A percentile compares a stretch with the other conserved stretches of the same genome.
Conservation (phyloP, 2,329 filamentous ascomycete genomes). For the Colletotrichum spaethianum region DNA sequence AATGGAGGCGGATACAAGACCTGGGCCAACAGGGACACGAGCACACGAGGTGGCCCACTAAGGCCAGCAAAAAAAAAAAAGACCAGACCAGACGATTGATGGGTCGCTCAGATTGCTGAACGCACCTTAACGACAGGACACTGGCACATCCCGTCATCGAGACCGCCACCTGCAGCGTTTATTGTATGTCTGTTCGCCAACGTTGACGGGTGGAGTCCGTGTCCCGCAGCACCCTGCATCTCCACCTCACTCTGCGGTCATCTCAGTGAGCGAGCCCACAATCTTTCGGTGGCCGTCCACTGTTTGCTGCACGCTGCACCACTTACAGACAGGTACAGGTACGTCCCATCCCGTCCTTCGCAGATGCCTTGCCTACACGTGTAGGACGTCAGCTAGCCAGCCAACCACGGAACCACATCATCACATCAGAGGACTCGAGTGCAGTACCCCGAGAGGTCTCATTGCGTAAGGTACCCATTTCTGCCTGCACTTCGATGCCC, state of each 20-base stretch:
- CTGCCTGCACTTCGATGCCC: neutral
- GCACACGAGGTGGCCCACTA: neutral
- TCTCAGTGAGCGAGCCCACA: neutral
- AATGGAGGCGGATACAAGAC: neutral
- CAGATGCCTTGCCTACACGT: neutral
- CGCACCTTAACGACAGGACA: neutral
- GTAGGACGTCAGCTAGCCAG: neutral
- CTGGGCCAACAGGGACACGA: neutral
- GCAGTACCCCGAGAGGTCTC: neutral
- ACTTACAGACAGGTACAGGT: neutral
- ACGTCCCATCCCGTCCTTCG: neutral
- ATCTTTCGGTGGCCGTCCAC: neutral
- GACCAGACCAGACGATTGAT: neutral
- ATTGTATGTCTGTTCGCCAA: slow-evolving; percentile 3
- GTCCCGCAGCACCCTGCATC: slow-evolving; percentile 25
- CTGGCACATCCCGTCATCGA: neutral
- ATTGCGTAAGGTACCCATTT: neutral
- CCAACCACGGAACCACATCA: neutral
- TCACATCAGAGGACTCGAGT: neutral
- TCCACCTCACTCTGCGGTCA: slow-evolving; percentile 8
- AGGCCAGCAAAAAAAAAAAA: no score
- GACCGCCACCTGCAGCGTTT: neutral
- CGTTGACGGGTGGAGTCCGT: slow-evolving; percentile 14
- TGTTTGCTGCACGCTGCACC: neutral
- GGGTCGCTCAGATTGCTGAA: neutral